Percentiles rank a stretch among this genome's conserved stretches.
Conservation (phyloP, 306 rosid species). For the Cicer judaicum region DNA sequence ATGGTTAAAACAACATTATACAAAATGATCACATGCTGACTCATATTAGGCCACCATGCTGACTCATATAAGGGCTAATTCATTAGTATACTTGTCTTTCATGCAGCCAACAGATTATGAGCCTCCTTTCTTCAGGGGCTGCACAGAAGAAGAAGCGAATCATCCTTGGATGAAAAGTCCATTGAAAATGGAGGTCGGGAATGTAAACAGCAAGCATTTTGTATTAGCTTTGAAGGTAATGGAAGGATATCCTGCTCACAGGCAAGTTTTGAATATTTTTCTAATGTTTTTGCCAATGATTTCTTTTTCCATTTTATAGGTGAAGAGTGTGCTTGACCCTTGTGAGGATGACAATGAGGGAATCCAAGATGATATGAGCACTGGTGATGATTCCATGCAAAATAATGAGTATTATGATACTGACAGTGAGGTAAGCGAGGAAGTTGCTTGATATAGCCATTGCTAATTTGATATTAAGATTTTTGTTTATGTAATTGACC, state of each 20-base stretch:
- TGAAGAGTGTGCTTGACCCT: slow-evolving; percentile 62
- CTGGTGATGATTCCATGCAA: slow-evolving; percentile 51
- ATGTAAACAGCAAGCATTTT: slow-evolving; percentile 96
- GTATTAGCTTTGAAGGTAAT: slow-evolving; percentile 88
- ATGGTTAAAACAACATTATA: slow-evolving; percentile 35
- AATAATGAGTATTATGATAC: slow-evolving; percentile 53
- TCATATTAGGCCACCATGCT: slow-evolving; percentile 21
- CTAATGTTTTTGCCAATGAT: slow-evolving; percentile 15
- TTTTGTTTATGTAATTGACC: slow-evolving; percentile 11
- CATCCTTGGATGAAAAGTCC: slow-evolving; percentile 86
- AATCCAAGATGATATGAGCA: slow-evolving; percentile 51
- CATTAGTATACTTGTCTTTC: slow-evolving; percentile 23
- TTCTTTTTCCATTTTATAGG: slow-evolving; percentile 45
- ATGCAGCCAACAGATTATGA: slow-evolving; percentile 93
- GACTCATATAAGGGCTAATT: slow-evolving; percentile 1
- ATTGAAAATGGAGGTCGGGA: slow-evolving; percentile 91
- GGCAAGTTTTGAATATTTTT: slow-evolving; percentile 20
- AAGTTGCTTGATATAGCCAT: slow-evolving; percentile 33
- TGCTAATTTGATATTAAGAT: not conserved
- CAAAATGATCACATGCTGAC: slow-evolving; percentile 16
- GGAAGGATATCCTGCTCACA: slow-evolving; percentile 40
- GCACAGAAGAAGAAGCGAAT: slow-evolving; percentile 75
- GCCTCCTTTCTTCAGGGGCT: slow-evolving; percentile 94
- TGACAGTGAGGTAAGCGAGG: slow-evolving; percentile 57
- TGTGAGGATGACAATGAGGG: slow-evolving; percentile 63